Evolutionary conservation across 192 early-diverging fungal genomes (phyloP).

Genomic region (Entomortierella parvispora): DNA sequence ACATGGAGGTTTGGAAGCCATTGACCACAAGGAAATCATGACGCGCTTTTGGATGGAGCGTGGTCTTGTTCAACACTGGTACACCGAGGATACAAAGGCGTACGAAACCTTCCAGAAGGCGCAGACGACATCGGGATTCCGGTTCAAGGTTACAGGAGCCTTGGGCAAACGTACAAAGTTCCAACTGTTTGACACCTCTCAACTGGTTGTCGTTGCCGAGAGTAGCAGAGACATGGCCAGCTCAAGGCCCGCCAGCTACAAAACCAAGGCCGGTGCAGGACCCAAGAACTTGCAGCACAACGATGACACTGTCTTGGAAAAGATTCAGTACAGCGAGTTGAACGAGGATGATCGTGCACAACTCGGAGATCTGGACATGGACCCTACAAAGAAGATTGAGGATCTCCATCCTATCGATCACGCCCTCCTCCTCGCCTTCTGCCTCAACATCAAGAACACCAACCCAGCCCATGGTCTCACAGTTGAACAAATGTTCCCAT

Average conservation of each 20-base stretch:
- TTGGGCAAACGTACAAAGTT: constrained; percentile 93
- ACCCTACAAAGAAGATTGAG: constrained; percentile 65
- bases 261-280: constrained; percentile 23
- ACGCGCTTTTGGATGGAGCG: constrained; percentile 81
- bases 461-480: constrained; percentile 95
- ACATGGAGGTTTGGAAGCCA: constrained; percentile 26
- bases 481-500: constrained; percentile 95
- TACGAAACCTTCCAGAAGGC: constrained; percentile 73
- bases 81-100: constrained; percentile 75
- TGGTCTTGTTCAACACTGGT: constrained; percentile 83
- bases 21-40: constrained; percentile 54
- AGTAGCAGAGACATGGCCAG: constrained; percentile 63
- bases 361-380: constrained; percentile 44
- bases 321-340: constrained; percentile 68
- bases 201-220: constrained; percentile 91
- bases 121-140: constrained; percentile 80
- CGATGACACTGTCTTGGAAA: constrained; percentile 93
- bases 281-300: constrained; percentile 89
- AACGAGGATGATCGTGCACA: constrained; percentile 56
- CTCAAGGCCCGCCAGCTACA: constrained; percentile 30
- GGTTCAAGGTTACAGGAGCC: constrained; percentile 90
- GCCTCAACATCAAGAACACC: constrained; percentile 94
- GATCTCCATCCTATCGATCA: constrained; percentile 86
- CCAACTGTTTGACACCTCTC: constrained; percentile 88
- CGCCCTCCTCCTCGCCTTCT: constrained; percentile 87